Percentiles rank a stretch among this genome's conserved stretches.
Evolutionary conservation across 148 eudicot species (phyloP).

Genomic region (Cornus suecica): DNA sequence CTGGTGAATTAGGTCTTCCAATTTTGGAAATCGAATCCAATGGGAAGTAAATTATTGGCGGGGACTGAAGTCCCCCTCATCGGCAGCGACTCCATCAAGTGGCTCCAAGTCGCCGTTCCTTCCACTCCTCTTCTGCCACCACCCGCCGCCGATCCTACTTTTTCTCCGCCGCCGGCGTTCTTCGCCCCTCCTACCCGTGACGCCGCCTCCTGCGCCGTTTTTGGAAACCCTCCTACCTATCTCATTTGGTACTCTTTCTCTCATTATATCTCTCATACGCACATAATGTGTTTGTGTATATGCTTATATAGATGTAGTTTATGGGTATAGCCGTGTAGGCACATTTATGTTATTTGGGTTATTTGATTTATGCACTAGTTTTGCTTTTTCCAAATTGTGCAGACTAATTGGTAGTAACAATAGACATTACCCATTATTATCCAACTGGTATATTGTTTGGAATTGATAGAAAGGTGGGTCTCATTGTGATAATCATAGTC

Average conservation of each 20-base stretch:
- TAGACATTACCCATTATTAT: neutral
- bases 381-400: neutral
- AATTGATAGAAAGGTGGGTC: too few species aligned
- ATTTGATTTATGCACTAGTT: neutral
- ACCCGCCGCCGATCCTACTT: conserved; percentile 28
- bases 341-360: neutral
- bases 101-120: conserved; percentile 63
- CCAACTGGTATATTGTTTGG: neutral
- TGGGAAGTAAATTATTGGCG: conserved; percentile 38
- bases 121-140: conserved; percentile 12
- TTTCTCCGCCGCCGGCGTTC: conserved; percentile 10
- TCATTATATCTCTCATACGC: neutral
- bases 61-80: conserved; percentile 81
- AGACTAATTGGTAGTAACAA: neutral
- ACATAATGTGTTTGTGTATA: neutral
- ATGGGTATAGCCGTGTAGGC: too few species aligned
- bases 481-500: too few species aligned
- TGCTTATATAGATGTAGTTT: too few species aligned
- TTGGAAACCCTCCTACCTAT: conserved; percentile 71
- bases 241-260: conserved; percentile 59
- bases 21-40: neutral
- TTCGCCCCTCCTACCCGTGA: conserved; percentile 40
- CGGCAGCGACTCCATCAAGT: conserved; percentile 61
- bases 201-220: conserved; percentile 51
- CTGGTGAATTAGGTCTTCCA: neutral